These are phyloP conservation scores for Erysiphe pulchra DNA, from an alignment of 2,329 filamentous ascomycete genomes.

Conservation along the genomic window DNA sequence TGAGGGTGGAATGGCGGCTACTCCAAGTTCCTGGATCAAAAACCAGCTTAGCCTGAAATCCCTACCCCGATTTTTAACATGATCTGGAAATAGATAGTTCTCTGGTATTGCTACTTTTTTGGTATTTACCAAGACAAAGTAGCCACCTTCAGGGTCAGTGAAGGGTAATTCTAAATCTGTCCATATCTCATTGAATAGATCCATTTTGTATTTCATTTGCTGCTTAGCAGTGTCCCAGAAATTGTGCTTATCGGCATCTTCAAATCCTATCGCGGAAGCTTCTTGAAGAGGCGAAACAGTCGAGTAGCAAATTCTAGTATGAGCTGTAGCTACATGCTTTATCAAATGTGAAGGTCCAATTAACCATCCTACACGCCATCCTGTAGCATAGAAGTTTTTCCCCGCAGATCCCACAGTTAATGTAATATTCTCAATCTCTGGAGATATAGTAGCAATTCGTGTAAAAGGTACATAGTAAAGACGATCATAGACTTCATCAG, in stretches of 20 bases:
- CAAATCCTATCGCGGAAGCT: conserved; percentile 79
- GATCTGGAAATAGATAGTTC: conserved; percentile 68
- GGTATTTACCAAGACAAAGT: conserved; percentile 93
- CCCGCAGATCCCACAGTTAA: conserved; percentile 87
- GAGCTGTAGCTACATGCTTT: conserved; percentile 73
- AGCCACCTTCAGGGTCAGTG: conserved; percentile 73
- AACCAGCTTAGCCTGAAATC: conserved; percentile 96
- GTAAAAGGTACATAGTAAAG: conserved; percentile 93
- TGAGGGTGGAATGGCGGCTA: conserved; percentile 85
- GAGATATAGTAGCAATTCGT: conserved; percentile 68
- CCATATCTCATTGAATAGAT: conserved; percentile 63
- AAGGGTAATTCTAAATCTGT: conserved; percentile 39
- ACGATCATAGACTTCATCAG: conserved; percentile 81
- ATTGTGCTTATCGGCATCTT: conserved; percentile 56
- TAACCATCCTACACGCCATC: conserved; percentile 87
- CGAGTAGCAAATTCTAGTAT: conserved; percentile 90
- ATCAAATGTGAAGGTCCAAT: conserved; percentile 76
- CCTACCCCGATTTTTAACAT: conserved; percentile 62
- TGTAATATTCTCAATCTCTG: conserved; percentile 68
- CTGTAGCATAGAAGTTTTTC: conserved; percentile 96
- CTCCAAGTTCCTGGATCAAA: conserved; percentile 82
- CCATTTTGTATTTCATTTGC: conserved; percentile 79
- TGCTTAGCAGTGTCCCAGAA: conserved; percentile 70
- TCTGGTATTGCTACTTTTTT: conserved; percentile 60
- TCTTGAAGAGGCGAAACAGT: conserved; percentile 86